Evolutionary conservation across 2,329 filamentous ascomycete genomes (phyloP).

Genomic region (Botrytis medusae): DNA sequence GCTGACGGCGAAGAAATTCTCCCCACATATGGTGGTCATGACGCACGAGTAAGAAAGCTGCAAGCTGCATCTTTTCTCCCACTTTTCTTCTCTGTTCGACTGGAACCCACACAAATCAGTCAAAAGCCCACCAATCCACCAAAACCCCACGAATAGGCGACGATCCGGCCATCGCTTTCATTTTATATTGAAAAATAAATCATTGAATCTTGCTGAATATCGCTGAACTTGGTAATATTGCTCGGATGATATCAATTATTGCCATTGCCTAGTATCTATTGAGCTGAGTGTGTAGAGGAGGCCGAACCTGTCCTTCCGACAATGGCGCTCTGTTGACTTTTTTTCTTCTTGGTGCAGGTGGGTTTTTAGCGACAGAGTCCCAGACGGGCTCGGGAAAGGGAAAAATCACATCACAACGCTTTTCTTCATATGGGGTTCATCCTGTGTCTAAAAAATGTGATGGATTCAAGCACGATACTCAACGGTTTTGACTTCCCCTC

Average conservation of each 20-base stretch:
- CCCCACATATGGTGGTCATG: slow-evolving; percentile 9
- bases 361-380: background rate
- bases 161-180: slow-evolving; percentile 18
- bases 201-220: slow-evolving; percentile 2
- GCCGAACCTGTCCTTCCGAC: background rate
- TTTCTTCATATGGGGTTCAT: slow-evolving; percentile 15
- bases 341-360: background rate
- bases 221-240: slow-evolving; percentile 4
- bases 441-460: slow-evolving; percentile 9
- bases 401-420: background rate
- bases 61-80: background rate
- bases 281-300: slow-evolving; percentile 16
- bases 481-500: slow-evolving; percentile 20
- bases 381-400: background rate
- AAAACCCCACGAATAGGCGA: slow-evolving; percentile 22
- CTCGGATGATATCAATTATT: slow-evolving; percentile 11
- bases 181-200: slow-evolving; percentile 10
- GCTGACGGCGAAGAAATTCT: slow-evolving; percentile 15
- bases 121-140: slow-evolving; percentile 10
- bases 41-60: slow-evolving; percentile 15
- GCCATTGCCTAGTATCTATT: slow-evolving; percentile 1
- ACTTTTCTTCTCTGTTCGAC: slow-evolving; percentile 1
- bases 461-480: slow-evolving; percentile 12
- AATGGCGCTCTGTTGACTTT: background rate
- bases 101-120: background rate